These are phyloP conservation scores for Salvia sclarea DNA, from an alignment of 305 asterid genomes.

Conservation along the genomic window DNA sequence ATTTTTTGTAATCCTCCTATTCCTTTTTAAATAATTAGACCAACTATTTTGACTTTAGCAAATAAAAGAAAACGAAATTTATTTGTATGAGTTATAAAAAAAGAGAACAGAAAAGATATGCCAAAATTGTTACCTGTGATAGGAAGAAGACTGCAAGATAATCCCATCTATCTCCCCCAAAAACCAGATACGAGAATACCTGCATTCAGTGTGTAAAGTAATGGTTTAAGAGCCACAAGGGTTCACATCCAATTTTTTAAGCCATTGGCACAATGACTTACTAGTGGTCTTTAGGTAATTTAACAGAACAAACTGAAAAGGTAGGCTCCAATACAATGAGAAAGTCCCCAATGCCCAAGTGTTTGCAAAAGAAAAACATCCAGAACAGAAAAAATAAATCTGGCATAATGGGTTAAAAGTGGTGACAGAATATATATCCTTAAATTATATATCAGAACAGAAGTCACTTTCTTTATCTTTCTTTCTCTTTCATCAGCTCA, in stretches of 20 bases:
- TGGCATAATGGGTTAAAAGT: neutral
- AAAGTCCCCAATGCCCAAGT: conserved; percentile 7
- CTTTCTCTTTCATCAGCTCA: neutral
- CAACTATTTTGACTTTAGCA: neutral
- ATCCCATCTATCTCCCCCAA: conserved; percentile 67
- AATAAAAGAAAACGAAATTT: neutral
- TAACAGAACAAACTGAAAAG: neutral
- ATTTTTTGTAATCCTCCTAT: neutral
- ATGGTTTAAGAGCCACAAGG: conserved; percentile 15
- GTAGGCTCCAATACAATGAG: neutral
- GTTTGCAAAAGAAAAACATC: conserved; percentile 2
- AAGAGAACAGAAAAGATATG: neutral
- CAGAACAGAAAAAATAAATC: neutral
- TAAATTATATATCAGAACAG: conserved; percentile 7
- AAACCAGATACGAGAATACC: conserved; percentile 64
- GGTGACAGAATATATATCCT: conserved; percentile 13
- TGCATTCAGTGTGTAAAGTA: conserved; percentile 45
- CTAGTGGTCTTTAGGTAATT: neutral
- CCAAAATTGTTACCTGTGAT: conserved; percentile 61
- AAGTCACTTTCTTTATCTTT: conserved; percentile 19
- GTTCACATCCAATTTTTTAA: neutral
- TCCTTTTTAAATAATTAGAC: neutral
- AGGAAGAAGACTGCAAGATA: conserved; percentile 61
- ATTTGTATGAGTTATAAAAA: conserved; percentile 21
- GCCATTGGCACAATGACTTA: neutral